Percentiles rank a stretch among this genome's conserved stretches.
These are phyloP conservation scores for Aspergillus sp. DNA, from an alignment of 2,329 filamentous ascomycete genomes.

Conservation along the genomic window DNA sequence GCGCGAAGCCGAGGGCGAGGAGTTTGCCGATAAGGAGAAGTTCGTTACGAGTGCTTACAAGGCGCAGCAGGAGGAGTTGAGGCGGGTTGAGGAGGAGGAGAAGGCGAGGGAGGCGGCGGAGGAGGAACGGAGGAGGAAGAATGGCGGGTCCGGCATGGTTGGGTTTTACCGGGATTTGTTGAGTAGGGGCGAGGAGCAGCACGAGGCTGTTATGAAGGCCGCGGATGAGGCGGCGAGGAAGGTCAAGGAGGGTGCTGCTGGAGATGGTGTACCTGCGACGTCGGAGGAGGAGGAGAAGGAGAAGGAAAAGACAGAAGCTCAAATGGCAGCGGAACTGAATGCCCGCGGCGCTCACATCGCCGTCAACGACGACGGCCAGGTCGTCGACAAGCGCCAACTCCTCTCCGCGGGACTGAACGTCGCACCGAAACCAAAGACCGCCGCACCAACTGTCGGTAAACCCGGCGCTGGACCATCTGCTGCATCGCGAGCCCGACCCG, in stretches of 20 bases:
- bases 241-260: slow-evolving; percentile 36
- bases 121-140: slow-evolving; percentile 53
- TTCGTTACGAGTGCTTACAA: slow-evolving; percentile 70
- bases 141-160: slow-evolving; percentile 58
- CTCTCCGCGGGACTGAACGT: slow-evolving; percentile 66
- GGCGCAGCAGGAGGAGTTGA: slow-evolving; percentile 65
- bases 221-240: slow-evolving; percentile 50
- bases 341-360: slow-evolving; percentile 56
- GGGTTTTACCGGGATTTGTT: slow-evolving; percentile 66
- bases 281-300: slow-evolving; percentile 37
- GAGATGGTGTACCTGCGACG: slow-evolving; percentile 33
- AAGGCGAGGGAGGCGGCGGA: slow-evolving; percentile 63
- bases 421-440: slow-evolving; percentile 56
- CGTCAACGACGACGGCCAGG: slow-evolving; percentile 67
- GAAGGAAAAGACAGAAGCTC: slow-evolving; percentile 49
- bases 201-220: slow-evolving; percentile 61
- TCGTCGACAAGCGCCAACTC: slow-evolving; percentile 67
- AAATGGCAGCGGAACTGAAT: slow-evolving; percentile 61
- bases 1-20: slow-evolving; percentile 68
- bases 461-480: not conserved
- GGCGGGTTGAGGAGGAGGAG: slow-evolving; percentile 60
- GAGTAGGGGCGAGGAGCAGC: slow-evolving; percentile 60
- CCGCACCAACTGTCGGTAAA: slow-evolving; percentile 7
- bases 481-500: slow-evolving; percentile 29
- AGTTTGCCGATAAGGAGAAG: slow-evolving; percentile 69